A percentile compares a stretch with the other conserved stretches of the same genome.
Evolutionary conservation across 306 rosid species (phyloP).

Genomic region (Trifolium subterraneum): DNA sequence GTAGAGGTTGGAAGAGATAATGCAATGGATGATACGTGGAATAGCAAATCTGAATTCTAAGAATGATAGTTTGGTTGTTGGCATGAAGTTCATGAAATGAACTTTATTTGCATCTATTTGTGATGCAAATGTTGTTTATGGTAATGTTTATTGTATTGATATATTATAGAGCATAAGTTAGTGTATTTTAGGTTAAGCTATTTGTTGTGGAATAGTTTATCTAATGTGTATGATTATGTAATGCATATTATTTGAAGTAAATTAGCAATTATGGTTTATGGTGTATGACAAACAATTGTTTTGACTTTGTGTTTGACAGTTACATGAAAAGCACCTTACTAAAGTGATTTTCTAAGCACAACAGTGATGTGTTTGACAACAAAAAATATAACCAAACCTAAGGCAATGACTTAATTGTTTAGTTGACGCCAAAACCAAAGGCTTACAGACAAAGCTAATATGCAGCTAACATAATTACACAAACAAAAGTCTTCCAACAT

Average conservation of each 20-base stretch:
- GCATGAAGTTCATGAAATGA: not conserved
- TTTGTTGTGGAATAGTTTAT: not conserved
- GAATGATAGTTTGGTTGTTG: not conserved
- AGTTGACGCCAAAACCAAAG: too few species aligned
- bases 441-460: too few species aligned
- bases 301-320: not conserved
- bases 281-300: not conserved
- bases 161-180: not conserved
- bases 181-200: not conserved
- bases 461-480: too few species aligned
- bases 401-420: not conserved
- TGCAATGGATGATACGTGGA: not conserved
- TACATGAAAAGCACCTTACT: not conserved
- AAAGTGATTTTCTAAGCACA: not conserved
- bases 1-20: not conserved
- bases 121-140: conserved; percentile 2
- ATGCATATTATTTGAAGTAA: not conserved
- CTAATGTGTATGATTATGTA: not conserved
- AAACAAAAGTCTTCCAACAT: too few species aligned
- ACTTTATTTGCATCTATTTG: not conserved
- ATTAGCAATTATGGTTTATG: not conserved
- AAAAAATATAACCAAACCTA: not conserved
- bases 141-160: not conserved
- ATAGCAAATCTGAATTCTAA: not conserved
- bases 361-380: not conserved